Base-by-base conservation (phyloP, 176 grass and related monocot genomes). In the Ensete glaucum region DNA sequence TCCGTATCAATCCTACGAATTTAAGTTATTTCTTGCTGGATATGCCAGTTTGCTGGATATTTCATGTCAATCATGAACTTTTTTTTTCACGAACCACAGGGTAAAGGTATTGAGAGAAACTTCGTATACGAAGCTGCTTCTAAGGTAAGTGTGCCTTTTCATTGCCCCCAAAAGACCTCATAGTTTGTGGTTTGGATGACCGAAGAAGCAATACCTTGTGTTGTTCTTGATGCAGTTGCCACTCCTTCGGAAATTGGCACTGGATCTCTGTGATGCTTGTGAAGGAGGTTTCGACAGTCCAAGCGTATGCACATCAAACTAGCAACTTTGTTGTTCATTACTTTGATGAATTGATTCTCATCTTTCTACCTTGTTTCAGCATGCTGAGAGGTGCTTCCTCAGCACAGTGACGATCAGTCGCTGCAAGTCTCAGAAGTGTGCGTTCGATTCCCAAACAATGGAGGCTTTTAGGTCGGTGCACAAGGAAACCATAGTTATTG, bases 241-340 rank as follows among this genome's bases (percentile, higher is more conserved):
- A 4, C 84, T 87, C 11, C 51, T 96, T 12, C 78, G 82, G 69
- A 87, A 77, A 49, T 64, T 96, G 54, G 84, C 88, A 22, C 67
- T 96, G 77, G 92, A 96, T 77, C 73, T 96, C 52, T 96, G 88
- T 11, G 88, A 96, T 62, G 92, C 92, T 53, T 87, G 82, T 64
- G 88, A 89, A 77, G 86, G 73, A 43, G 92, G 92, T 54, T 96
- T 82, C 22, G 84, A 87, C 76, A 96, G 82, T 80, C 92, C 86
- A 2, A 85, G 50, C 67, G 88, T 96, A 78, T 83, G 86, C 27
- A 71, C 8, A 59, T 17, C 16, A 49, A 23, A 9, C 14, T 72
- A 71, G 1, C 19, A 2, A 79, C 29, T n/a, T 20, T 26, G 17
- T 78, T 13, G 3, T 1, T 26, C 52, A 62, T 51, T n/a, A 14